phyloP scores from a whole-genome alignment of 2,329 filamentous ascomycete genomes.

The Ophiostoma quercus region DNA sequence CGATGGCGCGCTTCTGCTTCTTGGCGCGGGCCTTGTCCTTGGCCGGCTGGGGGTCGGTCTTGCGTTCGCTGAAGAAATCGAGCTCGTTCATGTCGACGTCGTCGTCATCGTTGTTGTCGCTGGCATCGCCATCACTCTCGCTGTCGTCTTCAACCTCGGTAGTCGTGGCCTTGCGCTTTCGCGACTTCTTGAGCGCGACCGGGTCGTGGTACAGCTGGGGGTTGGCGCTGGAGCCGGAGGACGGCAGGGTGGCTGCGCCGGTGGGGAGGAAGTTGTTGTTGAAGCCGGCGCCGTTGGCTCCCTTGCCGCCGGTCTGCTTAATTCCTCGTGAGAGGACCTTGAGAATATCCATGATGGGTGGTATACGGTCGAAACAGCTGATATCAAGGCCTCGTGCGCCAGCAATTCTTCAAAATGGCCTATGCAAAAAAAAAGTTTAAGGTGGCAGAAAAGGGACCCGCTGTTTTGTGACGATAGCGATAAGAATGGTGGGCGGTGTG shows the following conservation, averaged over 20 bases:
- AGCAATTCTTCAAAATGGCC: conserved; percentile 36
- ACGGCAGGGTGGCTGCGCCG: conserved; percentile 50
- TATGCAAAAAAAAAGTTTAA: conserved; percentile 15
- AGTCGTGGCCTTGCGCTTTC: conserved; percentile 27
- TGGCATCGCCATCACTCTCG: conserved; percentile 25
- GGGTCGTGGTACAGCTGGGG: conserved; percentile 64
- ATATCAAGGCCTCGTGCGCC: neutral
- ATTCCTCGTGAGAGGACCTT: conserved; percentile 67
- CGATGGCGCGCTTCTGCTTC: conserved; percentile 30
- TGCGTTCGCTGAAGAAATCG: conserved; percentile 50
- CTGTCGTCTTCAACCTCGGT: conserved; percentile 25
- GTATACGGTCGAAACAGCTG: conserved; percentile 9
- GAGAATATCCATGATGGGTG: conserved; percentile 61
- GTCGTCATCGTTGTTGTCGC: conserved; percentile 33
- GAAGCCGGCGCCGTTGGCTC: conserved; percentile 35
- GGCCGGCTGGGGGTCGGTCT: conserved; percentile 33
- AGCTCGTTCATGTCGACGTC: conserved; percentile 37
- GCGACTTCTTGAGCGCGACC: conserved; percentile 46
- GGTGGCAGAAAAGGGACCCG: conserved; percentile 12
- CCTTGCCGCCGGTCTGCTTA: conserved; percentile 43
- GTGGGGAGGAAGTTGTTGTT: conserved; percentile 26
- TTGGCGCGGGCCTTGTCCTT: conserved; percentile 37
- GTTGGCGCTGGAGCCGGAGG: conserved; percentile 57
- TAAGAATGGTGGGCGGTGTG: conserved; percentile 10
- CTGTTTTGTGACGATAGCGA: conserved; percentile 9